Percentiles rank a stretch among this genome's conserved stretches.
phyloP scores from a whole-genome alignment of 306 rosid species.

The Medicago arabica region DNA sequence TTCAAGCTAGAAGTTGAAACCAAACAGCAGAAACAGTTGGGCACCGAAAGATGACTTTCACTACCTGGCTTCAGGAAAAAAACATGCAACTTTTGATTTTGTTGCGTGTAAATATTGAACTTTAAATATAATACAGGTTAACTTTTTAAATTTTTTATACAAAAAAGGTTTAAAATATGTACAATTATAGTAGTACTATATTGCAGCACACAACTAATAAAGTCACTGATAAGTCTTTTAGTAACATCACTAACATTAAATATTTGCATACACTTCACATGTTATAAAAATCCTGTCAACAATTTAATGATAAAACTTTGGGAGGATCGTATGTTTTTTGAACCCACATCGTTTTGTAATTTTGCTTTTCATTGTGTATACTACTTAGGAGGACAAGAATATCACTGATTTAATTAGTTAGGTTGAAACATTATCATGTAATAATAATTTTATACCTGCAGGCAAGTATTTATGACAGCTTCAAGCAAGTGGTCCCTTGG shows the following conservation, averaged over 20 bases:
- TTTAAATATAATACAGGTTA: neutral
- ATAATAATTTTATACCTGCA: slow-evolving; percentile 46
- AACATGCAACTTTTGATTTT: slow-evolving; percentile 14
- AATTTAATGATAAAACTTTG: neutral
- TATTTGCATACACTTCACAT: neutral
- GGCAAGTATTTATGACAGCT: slow-evolving; percentile 73
- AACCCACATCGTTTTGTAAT: too few relatives aligned
- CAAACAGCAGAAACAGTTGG: slow-evolving; percentile 13
- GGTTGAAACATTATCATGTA: slow-evolving; percentile 11
- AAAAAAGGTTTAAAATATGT: neutral
- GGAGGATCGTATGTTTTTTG: too few relatives aligned
- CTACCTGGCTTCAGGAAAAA: neutral
- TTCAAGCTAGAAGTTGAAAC: neutral
- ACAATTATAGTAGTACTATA: neutral
- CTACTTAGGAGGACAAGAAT: neutral
- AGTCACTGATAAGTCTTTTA: neutral
- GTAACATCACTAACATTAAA: neutral
- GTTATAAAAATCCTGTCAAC: neutral
- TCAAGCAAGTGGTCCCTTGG: slow-evolving; percentile 92
- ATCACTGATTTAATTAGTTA: slow-evolving; percentile 15
- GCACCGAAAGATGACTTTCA: slow-evolving; percentile 41
- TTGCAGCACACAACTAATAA: neutral
- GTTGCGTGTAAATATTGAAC: neutral
- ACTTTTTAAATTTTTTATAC: neutral
- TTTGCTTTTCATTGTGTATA: neutral